phyloP scores from a whole-genome alignment of 1,139 yeast genomes.

The Saccharomycopsis crataegensis region DNA sequence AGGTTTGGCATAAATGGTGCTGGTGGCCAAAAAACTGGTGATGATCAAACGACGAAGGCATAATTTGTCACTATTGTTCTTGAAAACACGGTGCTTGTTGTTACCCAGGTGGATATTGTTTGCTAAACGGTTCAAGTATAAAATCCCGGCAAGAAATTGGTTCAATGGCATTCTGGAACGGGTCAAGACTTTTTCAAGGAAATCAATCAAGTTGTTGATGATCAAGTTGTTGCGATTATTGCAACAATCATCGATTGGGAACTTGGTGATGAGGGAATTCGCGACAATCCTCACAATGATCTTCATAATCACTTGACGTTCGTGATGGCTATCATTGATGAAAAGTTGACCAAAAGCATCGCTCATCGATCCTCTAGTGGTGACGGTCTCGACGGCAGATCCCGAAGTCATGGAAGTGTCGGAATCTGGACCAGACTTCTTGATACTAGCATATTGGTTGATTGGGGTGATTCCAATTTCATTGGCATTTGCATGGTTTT shows the following conservation, averaged over 20 bases:
- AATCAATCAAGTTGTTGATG: conserved; percentile 15
- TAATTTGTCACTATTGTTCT: conserved; percentile 9
- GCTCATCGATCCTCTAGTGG: neutral
- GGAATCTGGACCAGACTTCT: neutral
- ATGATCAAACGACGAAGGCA: conserved; percentile 18
- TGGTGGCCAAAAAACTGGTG: conserved; percentile 12
- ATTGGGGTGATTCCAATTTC: too few species aligned
- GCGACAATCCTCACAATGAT: conserved; percentile 14
- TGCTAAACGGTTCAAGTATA: conserved; percentile 13
- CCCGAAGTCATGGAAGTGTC: neutral
- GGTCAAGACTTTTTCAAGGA: conserved; percentile 10
- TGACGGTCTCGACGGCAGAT: too few species aligned
- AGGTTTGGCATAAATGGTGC: neutral
- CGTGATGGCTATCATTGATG: conserved; percentile 3
- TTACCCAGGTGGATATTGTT: neutral
- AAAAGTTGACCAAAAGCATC: neutral
- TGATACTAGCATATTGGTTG: neutral
- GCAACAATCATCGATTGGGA: conserved; percentile 19
- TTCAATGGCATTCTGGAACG: conserved; percentile 13
- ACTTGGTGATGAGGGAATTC: conserved; percentile 15
- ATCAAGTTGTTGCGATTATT: conserved; percentile 16
- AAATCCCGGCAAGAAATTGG: conserved; percentile 12
- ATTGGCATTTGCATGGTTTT: too few species aligned
- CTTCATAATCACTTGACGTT: conserved; percentile 11
- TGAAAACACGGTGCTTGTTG: neutral